Conservation (phyloP, 495 filamentous ascomycete species). For the Aspergillus ellipticus region DNA sequence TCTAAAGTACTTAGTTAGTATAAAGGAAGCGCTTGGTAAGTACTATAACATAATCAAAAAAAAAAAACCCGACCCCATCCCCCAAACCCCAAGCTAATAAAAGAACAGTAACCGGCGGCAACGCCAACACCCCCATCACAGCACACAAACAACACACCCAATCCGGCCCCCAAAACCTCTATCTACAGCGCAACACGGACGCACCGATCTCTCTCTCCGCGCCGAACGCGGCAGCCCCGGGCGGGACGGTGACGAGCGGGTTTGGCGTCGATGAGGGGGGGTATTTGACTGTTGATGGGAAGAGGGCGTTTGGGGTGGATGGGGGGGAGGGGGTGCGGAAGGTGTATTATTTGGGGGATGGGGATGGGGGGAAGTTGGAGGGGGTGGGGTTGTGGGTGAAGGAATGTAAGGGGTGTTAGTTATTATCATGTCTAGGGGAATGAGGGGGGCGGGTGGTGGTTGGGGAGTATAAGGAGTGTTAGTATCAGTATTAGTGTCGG, state of each 20-base stretch:
- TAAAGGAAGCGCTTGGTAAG: too few species aligned
- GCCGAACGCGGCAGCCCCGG: not conserved
- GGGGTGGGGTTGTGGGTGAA: not conserved
- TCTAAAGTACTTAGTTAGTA: too few species aligned
- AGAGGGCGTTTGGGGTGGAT: not conserved
- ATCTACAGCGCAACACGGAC: too few species aligned
- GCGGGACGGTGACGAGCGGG: not conserved
- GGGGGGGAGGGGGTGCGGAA: not conserved
- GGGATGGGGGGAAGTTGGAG: not conserved
- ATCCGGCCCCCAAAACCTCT: too few species aligned
- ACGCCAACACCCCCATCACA: too few species aligned
- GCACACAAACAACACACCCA: too few species aligned
- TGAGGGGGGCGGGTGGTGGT: not conserved
- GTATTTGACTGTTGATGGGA: not conserved
- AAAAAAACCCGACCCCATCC: too few species aligned
- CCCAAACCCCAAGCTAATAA: too few species aligned
- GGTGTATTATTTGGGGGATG: not conserved
- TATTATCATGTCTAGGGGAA: not conserved
- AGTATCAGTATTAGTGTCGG: not conserved
- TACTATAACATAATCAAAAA: too few species aligned
- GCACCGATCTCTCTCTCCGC: too few species aligned
- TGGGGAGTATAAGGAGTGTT: not conserved
- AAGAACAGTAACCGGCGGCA: too few species aligned
- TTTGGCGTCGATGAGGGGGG: not conserved
- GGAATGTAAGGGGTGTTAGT: not conserved